These are phyloP conservation scores for Chaetoscypha palmicola DNA, from an alignment of 2,329 filamentous ascomycete species.

Conservation along the genomic window DNA sequence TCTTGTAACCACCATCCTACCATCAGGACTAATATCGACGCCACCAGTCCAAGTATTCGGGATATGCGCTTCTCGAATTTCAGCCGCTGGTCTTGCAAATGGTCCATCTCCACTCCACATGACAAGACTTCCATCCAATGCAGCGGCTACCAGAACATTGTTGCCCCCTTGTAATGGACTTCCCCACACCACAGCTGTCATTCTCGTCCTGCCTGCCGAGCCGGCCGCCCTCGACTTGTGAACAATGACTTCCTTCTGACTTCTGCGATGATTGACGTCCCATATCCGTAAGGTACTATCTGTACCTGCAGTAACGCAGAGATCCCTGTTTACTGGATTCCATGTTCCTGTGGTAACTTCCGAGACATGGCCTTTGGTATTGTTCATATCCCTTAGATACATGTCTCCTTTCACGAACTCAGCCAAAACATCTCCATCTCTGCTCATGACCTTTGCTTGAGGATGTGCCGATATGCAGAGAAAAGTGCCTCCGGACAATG, in stretches of 20 bases:
- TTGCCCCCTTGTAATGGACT: conserved; percentile 67
- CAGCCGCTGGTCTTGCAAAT: conserved; percentile 71
- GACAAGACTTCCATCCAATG: conserved; percentile 80
- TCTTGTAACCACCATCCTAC: conserved; percentile 80
- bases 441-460: conserved; percentile 80
- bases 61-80: conserved; percentile 77
- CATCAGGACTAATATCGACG: conserved; percentile 83
- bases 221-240: conserved; percentile 91
- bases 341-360: conserved; percentile 85
- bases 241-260: conserved; percentile 88
- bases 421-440: conserved; percentile 77
- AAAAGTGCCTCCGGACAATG: conserved; percentile 69
- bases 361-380: conserved; percentile 93
- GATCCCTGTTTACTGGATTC: conserved; percentile 78
- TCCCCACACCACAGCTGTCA: conserved; percentile 90
- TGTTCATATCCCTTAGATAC: conserved; percentile 95
- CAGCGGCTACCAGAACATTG: conserved; percentile 73
- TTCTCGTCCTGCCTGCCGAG: conserved; percentile 81
- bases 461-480: conserved; percentile 84
- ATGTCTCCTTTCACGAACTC: conserved; percentile 98
- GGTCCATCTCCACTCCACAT: conserved; percentile 92
- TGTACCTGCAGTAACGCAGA: conserved; percentile 85
- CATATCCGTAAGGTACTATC: conserved; percentile 95
- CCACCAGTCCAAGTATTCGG: conserved; percentile 86
- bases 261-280: conserved; percentile 87